A percentile compares a stretch with the other conserved stretches of the same genome.
phyloP scores from a whole-genome alignment of 2,329 filamentous ascomycete species.

The Aspergillus fumigatiaffinis region DNA sequence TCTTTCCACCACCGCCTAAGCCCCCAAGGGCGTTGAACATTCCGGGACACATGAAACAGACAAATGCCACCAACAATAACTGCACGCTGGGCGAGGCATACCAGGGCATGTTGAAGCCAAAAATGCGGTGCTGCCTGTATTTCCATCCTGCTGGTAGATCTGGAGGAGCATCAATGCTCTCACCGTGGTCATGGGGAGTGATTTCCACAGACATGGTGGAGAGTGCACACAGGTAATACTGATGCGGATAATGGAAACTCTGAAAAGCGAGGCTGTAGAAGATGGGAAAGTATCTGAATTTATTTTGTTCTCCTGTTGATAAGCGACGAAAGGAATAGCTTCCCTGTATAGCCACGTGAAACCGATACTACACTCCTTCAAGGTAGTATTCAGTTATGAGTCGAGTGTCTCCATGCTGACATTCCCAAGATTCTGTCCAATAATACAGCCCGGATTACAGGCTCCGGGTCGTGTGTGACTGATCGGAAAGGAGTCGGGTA shows the following conservation, averaged over 20 bases:
- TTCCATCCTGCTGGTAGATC: conserved; percentile 35
- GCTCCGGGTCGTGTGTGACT: background rate
- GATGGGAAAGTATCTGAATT: background rate
- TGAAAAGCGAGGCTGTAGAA: background rate
- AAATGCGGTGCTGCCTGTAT: conserved; percentile 56
- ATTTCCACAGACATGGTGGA: background rate
- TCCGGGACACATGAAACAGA: conserved; percentile 65
- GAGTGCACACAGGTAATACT: background rate
- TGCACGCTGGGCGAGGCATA: conserved; percentile 69
- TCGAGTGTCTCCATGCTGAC: background rate
- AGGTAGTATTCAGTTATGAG: background rate
- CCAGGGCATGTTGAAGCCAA: conserved; percentile 51
- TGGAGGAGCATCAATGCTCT: background rate
- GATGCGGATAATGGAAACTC: background rate
- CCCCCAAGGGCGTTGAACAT: conserved; percentile 63
- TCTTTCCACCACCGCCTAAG: conserved; percentile 57
- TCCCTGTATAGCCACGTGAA: background rate
- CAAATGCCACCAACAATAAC: conserved; percentile 61
- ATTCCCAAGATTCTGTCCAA: background rate
- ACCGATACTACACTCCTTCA: background rate
- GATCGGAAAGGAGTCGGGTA: background rate
- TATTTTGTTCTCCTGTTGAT: background rate
- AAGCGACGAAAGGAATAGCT: background rate
- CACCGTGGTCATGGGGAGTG: background rate
- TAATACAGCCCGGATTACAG: background rate